A percentile compares a stretch with the other conserved stretches of the same genome.
Conservation (phyloP, 177 flowering plant genomes). For the Telopea speciosissima region DNA sequence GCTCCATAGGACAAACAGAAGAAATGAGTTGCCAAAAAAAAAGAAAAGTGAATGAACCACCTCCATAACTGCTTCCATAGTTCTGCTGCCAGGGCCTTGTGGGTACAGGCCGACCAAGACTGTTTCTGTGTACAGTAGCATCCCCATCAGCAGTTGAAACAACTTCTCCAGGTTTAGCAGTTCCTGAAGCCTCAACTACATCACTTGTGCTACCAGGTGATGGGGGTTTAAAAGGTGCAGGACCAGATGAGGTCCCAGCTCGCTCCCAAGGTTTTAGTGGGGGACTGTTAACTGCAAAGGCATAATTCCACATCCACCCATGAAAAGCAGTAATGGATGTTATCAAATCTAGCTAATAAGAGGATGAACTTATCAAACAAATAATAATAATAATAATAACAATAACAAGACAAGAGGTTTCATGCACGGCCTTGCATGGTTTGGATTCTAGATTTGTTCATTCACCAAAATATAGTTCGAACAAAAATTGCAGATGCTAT, state of each 20-base stretch:
- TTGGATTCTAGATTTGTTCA: no score
- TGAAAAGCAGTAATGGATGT: background rate
- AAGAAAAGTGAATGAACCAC: conserved; percentile 21
- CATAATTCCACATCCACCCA: background rate
- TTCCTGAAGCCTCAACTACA: conserved; percentile 87
- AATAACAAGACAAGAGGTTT: no score
- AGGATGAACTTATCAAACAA: background rate
- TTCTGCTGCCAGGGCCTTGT: conserved; percentile 87
- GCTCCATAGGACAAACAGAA: background rate
- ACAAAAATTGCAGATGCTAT: no score
- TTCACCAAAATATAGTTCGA: no score
- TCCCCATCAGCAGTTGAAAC: conserved; percentile 42
- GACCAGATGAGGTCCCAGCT: conserved; percentile 63
- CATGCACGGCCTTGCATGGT: no score
- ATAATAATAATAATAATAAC: no score
- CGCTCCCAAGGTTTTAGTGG: conserved; percentile 97
- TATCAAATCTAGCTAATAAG: background rate
- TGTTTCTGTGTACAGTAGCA: conserved; percentile 38
- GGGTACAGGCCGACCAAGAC: conserved; percentile 72
- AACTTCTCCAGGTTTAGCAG: conserved; percentile 87
- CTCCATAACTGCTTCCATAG: conserved; percentile 49
- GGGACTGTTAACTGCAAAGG: conserved; percentile 38
- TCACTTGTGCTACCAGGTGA: conserved; percentile 79
- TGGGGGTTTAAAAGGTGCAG: conserved; percentile 84
- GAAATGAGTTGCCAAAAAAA: background rate